A percentile compares a stretch with the other conserved stretches of the same genome.
Conservation (phyloP, 768 basidiomycete genomes). For the Boletellus ananiceps region DNA sequence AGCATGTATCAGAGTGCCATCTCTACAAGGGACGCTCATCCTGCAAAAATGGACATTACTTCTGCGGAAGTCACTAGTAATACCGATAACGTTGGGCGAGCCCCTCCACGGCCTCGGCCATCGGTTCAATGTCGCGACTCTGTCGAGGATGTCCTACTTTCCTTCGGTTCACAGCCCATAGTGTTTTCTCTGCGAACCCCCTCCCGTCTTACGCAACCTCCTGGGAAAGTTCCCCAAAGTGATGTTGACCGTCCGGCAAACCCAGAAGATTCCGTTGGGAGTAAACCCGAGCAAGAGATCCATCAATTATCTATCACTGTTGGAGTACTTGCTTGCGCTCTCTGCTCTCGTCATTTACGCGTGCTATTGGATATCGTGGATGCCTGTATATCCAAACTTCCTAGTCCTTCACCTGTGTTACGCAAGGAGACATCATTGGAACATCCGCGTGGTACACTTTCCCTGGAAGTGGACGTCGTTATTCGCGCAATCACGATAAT, state of each 20-base stretch:
- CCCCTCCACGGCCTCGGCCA: conserved; percentile 4
- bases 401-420: conserved; percentile 13
- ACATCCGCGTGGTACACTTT: conserved; percentile 24
- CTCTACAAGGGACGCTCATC: conserved; percentile 30
- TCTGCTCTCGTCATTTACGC: conserved; percentile 54
- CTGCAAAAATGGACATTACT: background rate
- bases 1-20: conserved; percentile 81
- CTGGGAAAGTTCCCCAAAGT: conserved; percentile 1
- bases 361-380: conserved; percentile 42
- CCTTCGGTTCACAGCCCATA: conserved; percentile 61
- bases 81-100: background rate
- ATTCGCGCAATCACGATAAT: conserved; percentile 48
- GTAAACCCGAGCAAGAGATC: conserved; percentile 25
- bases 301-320: conserved; percentile 40
- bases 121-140: conserved; percentile 7
- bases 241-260: conserved; percentile 3
- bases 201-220: conserved; percentile 18
- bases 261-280: conserved; percentile 4
- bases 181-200: conserved; percentile 51
- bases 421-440: conserved; percentile 10
- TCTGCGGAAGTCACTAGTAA: background rate
- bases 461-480: conserved; percentile 31
- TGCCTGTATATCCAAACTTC: conserved; percentile 25
- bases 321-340: conserved; percentile 52
- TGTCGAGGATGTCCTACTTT: conserved; percentile 48